A percentile compares a stretch with the other conserved stretches of the same genome.
Conservation (phyloP, 2,329 filamentous ascomycete genomes). For the Basipetospora chlamydospora region DNA sequence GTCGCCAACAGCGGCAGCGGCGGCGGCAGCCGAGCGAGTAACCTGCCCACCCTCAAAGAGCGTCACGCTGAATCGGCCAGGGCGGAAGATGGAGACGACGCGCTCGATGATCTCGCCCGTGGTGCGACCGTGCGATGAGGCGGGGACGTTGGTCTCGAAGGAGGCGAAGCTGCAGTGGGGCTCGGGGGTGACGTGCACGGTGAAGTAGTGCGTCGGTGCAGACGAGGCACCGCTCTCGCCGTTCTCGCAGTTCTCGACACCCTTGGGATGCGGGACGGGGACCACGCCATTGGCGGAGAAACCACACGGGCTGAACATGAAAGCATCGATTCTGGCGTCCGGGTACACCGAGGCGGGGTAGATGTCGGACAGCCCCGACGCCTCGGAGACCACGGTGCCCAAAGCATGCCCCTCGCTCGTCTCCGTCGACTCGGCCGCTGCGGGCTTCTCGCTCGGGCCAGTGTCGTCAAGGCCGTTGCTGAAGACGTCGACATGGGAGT, state of each 20-base stretch:
- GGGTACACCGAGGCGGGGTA: slow-evolving; percentile 81
- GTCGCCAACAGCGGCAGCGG: slow-evolving; percentile 24
- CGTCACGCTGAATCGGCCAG: slow-evolving; percentile 93
- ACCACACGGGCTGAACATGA: slow-evolving; percentile 90
- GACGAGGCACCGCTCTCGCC: slow-evolving; percentile 36
- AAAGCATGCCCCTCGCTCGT: slow-evolving; percentile 90
- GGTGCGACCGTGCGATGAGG: slow-evolving; percentile 72
- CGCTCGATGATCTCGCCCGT: slow-evolving; percentile 86
- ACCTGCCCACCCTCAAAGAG: slow-evolving; percentile 81
- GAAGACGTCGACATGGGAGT: slow-evolving; percentile 73
- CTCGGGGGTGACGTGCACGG: slow-evolving; percentile 94
- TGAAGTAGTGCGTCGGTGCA: slow-evolving; percentile 99
- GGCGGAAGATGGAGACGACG: slow-evolving; percentile 90
- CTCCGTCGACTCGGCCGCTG: slow-evolving; percentile 49
- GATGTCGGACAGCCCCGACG: slow-evolving; percentile 75
- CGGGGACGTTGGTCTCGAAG: slow-evolving; percentile 95
- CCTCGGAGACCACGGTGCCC: slow-evolving; percentile 81
- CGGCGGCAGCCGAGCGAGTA: too few relatives aligned
- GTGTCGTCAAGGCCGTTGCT: slow-evolving; percentile 45
- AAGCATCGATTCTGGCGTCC: slow-evolving; percentile 86
- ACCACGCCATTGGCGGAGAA: slow-evolving; percentile 96
- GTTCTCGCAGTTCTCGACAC: slow-evolving; percentile 14
- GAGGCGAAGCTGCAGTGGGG: slow-evolving; percentile 94
- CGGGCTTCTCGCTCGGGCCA: slow-evolving; percentile 32
- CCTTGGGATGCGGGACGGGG: slow-evolving; percentile 43